Conservation (phyloP, 2,329 filamentous ascomycete genomes). For the Harringtonia lauricola region DNA sequence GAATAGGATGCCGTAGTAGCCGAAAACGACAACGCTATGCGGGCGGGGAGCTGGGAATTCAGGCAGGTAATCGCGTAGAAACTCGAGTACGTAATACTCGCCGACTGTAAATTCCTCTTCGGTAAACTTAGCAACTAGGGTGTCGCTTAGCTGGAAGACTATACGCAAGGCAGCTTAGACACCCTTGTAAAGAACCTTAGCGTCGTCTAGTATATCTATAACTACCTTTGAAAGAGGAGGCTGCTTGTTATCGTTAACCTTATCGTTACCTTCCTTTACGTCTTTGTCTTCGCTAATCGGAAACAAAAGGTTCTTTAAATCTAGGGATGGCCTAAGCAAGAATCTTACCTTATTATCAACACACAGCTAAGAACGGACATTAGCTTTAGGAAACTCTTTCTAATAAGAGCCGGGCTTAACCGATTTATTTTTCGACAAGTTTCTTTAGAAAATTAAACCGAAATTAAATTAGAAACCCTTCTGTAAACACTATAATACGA, state of each 20-base stretch:
- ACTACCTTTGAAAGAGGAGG: neutral
- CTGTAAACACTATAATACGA: neutral
- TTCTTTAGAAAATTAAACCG: neutral
- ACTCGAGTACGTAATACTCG: constrained; percentile 1
- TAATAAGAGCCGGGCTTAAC: neutral
- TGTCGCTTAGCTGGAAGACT: constrained; percentile 1
- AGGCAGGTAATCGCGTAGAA: neutral
- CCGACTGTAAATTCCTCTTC: neutral
- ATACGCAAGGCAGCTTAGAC: constrained; percentile 1
- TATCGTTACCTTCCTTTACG: neutral
- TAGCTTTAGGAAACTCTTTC: neutral
- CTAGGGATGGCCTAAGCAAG: neutral
- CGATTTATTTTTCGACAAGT: neutral
- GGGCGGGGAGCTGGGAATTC: neutral
- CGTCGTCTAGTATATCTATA: neutral
- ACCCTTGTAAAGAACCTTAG: neutral
- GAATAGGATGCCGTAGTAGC: neutral
- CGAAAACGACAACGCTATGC: neutral
- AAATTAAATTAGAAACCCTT: neutral
- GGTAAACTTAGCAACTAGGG: constrained; percentile 1
- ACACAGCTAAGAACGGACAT: neutral
- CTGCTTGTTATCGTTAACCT: neutral
- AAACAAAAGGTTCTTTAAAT: neutral
- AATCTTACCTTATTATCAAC: neutral
- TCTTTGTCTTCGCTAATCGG: neutral